Evolutionary conservation across 1,284 basidiomycete species (phyloP), one percentile per base, ranked within the genome.

Genomic region (Naganishia sp.): DNA sequence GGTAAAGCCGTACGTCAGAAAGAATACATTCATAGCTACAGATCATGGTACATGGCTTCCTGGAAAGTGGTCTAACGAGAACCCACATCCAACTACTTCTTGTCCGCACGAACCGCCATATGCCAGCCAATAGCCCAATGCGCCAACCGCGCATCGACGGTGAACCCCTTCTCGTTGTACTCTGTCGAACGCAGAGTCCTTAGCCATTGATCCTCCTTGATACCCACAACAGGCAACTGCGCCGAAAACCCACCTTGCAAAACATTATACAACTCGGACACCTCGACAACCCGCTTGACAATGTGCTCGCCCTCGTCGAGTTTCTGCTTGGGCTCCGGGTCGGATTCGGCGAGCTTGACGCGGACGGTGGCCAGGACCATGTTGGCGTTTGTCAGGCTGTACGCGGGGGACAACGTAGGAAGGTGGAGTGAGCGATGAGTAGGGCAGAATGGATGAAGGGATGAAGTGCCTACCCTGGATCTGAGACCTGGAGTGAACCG

Each of bases 61-160:
- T 10, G 36, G 13, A 2, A 39, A 39, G 36, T 28, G 28, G 5
- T 28, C 5, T 5, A 39, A 39, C 10, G 9, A 9, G 36, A 13
- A 39, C 7, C 36, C 7, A 7, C 36, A 39, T 6, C 39, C n/a
- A 18, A 21, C n/a, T 39, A 61, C n/a, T 61, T 44, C 28, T 63
- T 63, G 31, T 61, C 59, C 0, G 45, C 44, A 9, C 64, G 55
- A 31, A 50, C 61, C 18, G 85, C 84, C 68, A 90, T 77, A 63
- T 86, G 83, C 72, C 86, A 87, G 0, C 90, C 91, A 16, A 83
- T 80, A 0, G 88, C 90, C 66, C 92, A 84, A 74, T 90, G 87
- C 33, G 84, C 84, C 9, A 94, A 79, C 64, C 86, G 85, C 6
- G 90, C 90, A 70, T 94, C 92, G 16, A 94, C 81, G 0, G 87